Evolutionary conservation across 2,329 filamentous ascomycete genomes (phyloP).

Genomic region (Cordyceps militaris): DNA sequence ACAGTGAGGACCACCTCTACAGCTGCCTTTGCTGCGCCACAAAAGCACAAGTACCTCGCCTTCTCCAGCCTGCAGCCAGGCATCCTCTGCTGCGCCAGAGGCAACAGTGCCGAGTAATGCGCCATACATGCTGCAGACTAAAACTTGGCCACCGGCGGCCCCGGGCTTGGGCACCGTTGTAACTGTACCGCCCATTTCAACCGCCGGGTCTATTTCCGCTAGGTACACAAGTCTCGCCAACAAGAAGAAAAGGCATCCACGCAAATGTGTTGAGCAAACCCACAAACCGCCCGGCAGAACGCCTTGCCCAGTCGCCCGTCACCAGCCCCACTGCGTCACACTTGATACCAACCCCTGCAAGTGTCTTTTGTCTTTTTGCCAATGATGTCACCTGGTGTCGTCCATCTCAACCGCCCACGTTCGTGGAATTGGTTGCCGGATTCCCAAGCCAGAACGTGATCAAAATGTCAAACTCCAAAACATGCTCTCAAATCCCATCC

Average conservation of each 20-base stretch:
- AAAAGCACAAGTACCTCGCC: background rate
- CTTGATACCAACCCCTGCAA: background rate
- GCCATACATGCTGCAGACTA: background rate
- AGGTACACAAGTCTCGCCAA: too few species aligned
- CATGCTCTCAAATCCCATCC: background rate
- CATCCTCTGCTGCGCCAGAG: background rate
- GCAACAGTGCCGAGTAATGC: too few species aligned
- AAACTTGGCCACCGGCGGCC: background rate
- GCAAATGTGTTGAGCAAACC: background rate
- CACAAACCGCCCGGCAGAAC: background rate
- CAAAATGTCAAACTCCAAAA: background rate
- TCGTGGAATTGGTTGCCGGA: background rate
- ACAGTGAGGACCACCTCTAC: too few species aligned
- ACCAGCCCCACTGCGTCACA: conserved; percentile 10
- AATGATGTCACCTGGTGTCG: conserved; percentile 7
- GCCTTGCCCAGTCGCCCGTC: background rate
- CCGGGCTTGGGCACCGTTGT: background rate
- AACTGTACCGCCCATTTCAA: background rate
- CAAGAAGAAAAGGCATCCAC: too few species aligned
- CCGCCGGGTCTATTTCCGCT: background rate
- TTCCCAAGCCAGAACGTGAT: background rate
- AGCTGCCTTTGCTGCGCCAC: background rate
- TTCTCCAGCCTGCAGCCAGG: background rate
- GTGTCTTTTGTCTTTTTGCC: background rate
- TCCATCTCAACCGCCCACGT: background rate